Conservation (phyloP, 225 moss, liverwort and hornwort genomes). For the Straminergon stramineum region DNA sequence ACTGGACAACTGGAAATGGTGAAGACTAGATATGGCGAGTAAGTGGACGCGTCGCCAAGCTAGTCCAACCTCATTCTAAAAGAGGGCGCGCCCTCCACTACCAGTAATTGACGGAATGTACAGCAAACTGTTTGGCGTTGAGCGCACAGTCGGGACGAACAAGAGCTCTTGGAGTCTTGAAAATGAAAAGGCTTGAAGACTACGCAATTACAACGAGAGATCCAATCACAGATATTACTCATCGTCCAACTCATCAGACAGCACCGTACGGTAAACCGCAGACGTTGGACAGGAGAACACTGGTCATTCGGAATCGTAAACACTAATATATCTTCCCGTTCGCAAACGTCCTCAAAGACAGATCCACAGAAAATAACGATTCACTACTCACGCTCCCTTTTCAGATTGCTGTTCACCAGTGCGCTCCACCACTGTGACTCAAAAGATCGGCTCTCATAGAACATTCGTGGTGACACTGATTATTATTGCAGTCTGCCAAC, state of each 20-base stretch:
- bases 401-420: not conserved
- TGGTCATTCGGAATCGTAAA: not conserved
- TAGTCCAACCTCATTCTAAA: not conserved
- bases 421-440: not conserved
- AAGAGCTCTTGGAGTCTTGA: not conserved
- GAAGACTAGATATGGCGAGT: constrained; percentile 4
- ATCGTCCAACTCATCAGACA: constrained; percentile 1
- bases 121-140: not conserved
- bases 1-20: not conserved
- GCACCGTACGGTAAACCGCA: not conserved
- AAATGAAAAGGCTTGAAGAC: not conserved
- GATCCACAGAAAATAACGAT: constrained; percentile 1
- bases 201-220: not conserved
- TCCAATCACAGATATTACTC: not conserved
- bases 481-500: constrained; percentile 4
- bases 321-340: not conserved
- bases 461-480: not conserved
- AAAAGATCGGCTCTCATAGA: not conserved
- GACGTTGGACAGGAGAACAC: not conserved
- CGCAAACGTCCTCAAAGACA: not conserved
- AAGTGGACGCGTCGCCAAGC: not conserved
- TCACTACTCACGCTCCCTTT: not conserved
- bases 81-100: not conserved
- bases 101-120: not conserved
- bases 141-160: not conserved